Evolutionary conservation across 805 yeast genomes (phyloP), one percentile per base, ranked within the genome.

Genomic region (Candida tibetensis): DNA sequence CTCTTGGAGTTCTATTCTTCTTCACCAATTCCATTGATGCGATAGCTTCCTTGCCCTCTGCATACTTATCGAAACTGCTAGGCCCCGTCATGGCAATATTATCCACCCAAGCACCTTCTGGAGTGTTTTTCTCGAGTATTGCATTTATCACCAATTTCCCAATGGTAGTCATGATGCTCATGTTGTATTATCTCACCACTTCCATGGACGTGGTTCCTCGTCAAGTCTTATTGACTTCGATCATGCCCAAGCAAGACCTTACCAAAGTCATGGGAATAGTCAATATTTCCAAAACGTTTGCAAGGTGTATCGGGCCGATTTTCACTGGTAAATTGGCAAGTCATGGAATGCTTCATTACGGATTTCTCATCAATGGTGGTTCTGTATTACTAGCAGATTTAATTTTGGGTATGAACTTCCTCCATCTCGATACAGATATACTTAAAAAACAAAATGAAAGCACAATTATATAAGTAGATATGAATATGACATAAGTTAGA

Each of bases 131-230:
- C 49, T 68, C 77, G 2, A 34, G 69, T 10, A 52, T 66, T 21
- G 60, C 66, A 0, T 45, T 55, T n/a, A 40, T 49, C 15, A 15
- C 30, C 5, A 48, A 55, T 4, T 57, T 53, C 26, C 15, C 47
- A 1, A 66, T 79, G 8, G 84, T 91, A 0, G 69, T 84, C 18
- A 38, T 63, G 0, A 58, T 78, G 4, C 65, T 84, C 23, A 47
- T 81, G 15, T 55, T 75, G 17, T 78, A 85, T 46, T 80, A 79
- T 42, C 63, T 81, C 2, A 77, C 87, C 0, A 70, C 81, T 2
- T 78, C 90, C 1, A 87, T 89, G 90, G 97, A 89, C 56, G 95
- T 88, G 19, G 93, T 88, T 2, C 96, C 96, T 5, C 75, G 97
- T 36, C 96, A 88, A 60, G 77, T 88, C 6, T 67, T 89, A 28